Evolutionary conservation across 768 basidiomycete genomes (phyloP).

Genomic region (Kwoniella heveanensis): DNA sequence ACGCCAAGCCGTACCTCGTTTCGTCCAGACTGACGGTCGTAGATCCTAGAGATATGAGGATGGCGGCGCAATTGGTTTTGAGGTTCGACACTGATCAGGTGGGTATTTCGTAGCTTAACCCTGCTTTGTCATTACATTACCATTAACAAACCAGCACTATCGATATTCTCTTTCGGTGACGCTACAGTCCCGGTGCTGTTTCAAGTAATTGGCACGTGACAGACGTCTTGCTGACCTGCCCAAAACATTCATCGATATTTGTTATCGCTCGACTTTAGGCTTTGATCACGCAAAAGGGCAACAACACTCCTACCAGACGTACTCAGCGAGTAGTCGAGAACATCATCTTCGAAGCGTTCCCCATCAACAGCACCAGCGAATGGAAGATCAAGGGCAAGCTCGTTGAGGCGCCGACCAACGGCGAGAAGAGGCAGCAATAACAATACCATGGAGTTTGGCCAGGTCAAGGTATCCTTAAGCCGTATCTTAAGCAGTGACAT

Average conservation of each 20-base stretch:
- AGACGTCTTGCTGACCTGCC: not conserved
- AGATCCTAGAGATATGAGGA: slow-evolving; percentile 19
- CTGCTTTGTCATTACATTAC: not conserved
- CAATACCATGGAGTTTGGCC: no score
- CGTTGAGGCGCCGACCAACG: slow-evolving; percentile 6
- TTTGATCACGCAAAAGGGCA: slow-evolving; percentile 9
- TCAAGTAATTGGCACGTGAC: no score
- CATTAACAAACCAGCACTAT: no score
- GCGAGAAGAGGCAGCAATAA: not conserved
- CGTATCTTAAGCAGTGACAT: no score
- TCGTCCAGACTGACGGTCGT: slow-evolving; percentile 15
- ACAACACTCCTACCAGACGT: slow-evolving; percentile 3
- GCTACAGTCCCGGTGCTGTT: no score
- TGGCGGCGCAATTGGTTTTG: slow-evolving; percentile 25
- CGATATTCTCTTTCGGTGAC: no score
- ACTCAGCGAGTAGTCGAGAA: slow-evolving; percentile 22
- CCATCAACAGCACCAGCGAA: slow-evolving; percentile 7
- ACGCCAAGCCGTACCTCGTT: slow-evolving; percentile 13
- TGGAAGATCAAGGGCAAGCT: slow-evolving; percentile 29
- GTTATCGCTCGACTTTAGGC: not conserved
- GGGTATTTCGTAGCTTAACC: not conserved
- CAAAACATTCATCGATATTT: not conserved
- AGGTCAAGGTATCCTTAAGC: no score
- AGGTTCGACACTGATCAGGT: slow-evolving; percentile 27
- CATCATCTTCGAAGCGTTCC: slow-evolving; percentile 22